phyloP scores from a whole-genome alignment of 2,329 filamentous ascomycete species.

The Bipolaris sorokiniana region DNA sequence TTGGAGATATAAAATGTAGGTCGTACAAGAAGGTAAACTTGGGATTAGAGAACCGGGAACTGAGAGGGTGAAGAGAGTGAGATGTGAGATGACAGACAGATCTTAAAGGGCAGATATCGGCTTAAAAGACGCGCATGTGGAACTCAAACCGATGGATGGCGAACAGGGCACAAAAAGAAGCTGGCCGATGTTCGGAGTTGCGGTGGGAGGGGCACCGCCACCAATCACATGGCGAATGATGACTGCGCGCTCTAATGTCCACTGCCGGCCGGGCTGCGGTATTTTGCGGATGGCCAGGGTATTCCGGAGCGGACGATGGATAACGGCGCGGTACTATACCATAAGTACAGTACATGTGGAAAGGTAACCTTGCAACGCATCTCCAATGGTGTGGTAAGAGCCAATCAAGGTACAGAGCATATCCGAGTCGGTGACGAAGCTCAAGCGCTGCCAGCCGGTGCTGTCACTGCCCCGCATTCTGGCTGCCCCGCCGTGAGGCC shows the following conservation, averaged over 20 bases:
- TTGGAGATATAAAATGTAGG: slow-evolving; percentile 44
- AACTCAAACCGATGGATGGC: slow-evolving; percentile 34
- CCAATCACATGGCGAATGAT: slow-evolving; percentile 36
- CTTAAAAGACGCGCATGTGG: slow-evolving; percentile 35
- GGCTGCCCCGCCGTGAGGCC: slow-evolving; percentile 10
- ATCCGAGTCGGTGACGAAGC: slow-evolving; percentile 24
- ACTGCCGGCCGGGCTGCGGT: slow-evolving; percentile 14
- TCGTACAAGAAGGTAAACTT: slow-evolving; percentile 26
- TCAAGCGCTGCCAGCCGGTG: slow-evolving; percentile 7
- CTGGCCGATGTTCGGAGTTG: slow-evolving; percentile 41
- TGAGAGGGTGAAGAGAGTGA: background rate
- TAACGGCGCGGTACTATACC: slow-evolving; percentile 1
- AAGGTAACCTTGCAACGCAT: slow-evolving; percentile 14
- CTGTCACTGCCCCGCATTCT: slow-evolving; percentile 25
- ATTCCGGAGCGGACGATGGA: slow-evolving; percentile 2
- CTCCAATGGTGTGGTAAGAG: slow-evolving; percentile 2
- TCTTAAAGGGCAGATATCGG: slow-evolving; percentile 18
- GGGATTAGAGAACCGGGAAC: background rate
- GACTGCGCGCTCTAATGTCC: slow-evolving; percentile 26
- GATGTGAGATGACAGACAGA: slow-evolving; percentile 7
- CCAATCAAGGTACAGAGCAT: slow-evolving; percentile 2
- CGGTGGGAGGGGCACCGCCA: slow-evolving; percentile 24
- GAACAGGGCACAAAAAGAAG: slow-evolving; percentile 35
- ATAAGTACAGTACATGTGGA: background rate
- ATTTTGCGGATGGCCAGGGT: background rate